Evolutionary conservation across 1,139 yeast genomes (phyloP).

Genomic region (Candida frijolesensis): DNA sequence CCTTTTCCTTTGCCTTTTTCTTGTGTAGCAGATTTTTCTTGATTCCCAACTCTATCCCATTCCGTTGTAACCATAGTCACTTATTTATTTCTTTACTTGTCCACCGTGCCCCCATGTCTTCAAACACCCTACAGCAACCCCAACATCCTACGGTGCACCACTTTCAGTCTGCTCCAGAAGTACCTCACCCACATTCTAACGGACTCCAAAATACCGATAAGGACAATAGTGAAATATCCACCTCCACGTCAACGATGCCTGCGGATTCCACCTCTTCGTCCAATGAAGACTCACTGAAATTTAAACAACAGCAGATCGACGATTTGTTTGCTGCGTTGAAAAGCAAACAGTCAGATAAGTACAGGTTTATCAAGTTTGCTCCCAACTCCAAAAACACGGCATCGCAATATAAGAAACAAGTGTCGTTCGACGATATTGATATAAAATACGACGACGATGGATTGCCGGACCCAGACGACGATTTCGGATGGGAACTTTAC

Average conservation of each 20-base stretch:
- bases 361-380: slow-evolving; percentile 21
- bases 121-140: too few species aligned
- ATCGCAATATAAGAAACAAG: slow-evolving; percentile 20
- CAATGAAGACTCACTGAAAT: background rate
- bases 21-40: too few species aligned
- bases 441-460: slow-evolving; percentile 19
- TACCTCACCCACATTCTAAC: background rate
- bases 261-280: background rate
- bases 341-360: slow-evolving; percentile 23
- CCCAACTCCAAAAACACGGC: background rate
- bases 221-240: background rate
- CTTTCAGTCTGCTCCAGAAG: background rate
- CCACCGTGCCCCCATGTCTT: too few species aligned
- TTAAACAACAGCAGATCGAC: slow-evolving; percentile 1
- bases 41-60: too few species aligned
- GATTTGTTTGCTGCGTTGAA: slow-evolving; percentile 24
- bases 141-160: too few species aligned
- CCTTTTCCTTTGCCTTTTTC: too few species aligned
- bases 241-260: background rate
- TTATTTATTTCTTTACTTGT: too few species aligned
- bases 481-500: slow-evolving; percentile 18
- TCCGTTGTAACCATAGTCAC: too few species aligned
- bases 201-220: background rate
- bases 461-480: slow-evolving; percentile 18
- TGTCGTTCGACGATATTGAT: slow-evolving; percentile 26